A percentile compares a stretch with the other conserved stretches of the same genome.
Evolutionary conservation across 306 rosid species (phyloP).

Genomic region (Vigna nakashimae): DNA sequence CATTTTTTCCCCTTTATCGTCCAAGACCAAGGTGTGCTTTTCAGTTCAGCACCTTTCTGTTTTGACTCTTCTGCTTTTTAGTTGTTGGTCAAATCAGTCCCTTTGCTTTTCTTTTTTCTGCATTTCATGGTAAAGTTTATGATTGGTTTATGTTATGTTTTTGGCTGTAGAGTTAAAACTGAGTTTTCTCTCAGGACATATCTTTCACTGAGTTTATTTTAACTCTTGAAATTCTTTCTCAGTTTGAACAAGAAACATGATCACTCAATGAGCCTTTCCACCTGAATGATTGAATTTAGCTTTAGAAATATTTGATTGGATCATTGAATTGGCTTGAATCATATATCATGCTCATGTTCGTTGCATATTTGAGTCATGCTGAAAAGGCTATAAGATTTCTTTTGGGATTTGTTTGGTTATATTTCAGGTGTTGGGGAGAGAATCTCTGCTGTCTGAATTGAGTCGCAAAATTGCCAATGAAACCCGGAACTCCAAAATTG

Average conservation of each 20-base stretch:
- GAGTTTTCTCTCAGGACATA: neutral
- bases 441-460: slow-evolving; percentile 57
- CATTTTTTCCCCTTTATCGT: slow-evolving; percentile 56
- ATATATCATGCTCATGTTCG: neutral
- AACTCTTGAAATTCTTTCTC: neutral
- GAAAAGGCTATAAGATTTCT: slow-evolving; percentile 31
- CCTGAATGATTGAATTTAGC: slow-evolving; percentile 5
- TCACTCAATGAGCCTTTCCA: neutral
- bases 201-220: neutral
- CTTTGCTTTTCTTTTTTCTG: neutral
- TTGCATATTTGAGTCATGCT: slow-evolving; percentile 3
- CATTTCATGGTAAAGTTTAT: slow-evolving; percentile 21
- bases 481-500: slow-evolving; percentile 52
- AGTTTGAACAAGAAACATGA: neutral
- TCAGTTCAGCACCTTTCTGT: neutral
- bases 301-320: slow-evolving; percentile 9
- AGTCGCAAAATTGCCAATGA: slow-evolving; percentile 48
- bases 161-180: neutral
- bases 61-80: neutral
- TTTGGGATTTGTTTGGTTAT: slow-evolving; percentile 33
- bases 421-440: slow-evolving; percentile 68
- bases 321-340: neutral
- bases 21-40: slow-evolving; percentile 63
- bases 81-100: neutral
- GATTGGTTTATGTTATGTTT: neutral